Conservation (phyloP, 805 yeast species). For the Lipomyces mesembrius region DNA sequence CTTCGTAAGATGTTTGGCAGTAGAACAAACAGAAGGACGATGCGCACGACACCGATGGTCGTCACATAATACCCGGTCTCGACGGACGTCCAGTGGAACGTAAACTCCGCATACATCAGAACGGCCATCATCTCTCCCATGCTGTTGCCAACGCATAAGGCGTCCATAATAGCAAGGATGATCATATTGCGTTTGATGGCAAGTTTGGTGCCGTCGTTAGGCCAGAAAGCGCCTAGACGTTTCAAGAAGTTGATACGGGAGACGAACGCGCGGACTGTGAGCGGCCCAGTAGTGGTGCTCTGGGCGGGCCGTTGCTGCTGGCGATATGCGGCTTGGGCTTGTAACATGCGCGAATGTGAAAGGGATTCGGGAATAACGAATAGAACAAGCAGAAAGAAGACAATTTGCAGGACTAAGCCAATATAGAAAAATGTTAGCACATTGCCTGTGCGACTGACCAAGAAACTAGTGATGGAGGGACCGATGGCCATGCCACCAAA, state of each 20-base stretch:
- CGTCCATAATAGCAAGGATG: constrained; percentile 24
- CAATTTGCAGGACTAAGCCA: constrained; percentile 21
- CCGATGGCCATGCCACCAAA: constrained; percentile 32
- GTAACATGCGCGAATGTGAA: constrained; percentile 5
- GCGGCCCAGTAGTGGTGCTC: not conserved
- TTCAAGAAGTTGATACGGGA: constrained; percentile 20
- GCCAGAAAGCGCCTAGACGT: constrained; percentile 25
- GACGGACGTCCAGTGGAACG: constrained; percentile 44
- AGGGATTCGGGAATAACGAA: constrained; percentile 32
- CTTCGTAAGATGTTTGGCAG: constrained; percentile 35
- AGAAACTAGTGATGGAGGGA: constrained; percentile 24
- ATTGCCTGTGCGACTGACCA: constrained; percentile 23
- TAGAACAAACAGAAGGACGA: constrained; percentile 37
- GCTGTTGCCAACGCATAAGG: constrained; percentile 19
- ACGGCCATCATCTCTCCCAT: constrained; percentile 22
- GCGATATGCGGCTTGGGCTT: constrained; percentile 19
- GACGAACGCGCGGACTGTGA: constrained; percentile 8
- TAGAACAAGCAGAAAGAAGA: constrained; percentile 11
- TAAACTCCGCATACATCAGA: constrained; percentile 38
- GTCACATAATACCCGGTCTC: constrained; percentile 44
- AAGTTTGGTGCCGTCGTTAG: constrained; percentile 28
- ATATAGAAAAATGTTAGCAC: constrained; percentile 23
- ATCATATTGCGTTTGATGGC: constrained; percentile 24
- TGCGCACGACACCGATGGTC: constrained; percentile 40
- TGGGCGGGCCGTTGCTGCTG: constrained; percentile 8